Evolutionary conservation across 345 rosid species (phyloP).

Genomic region (Lepidium africanum): DNA sequence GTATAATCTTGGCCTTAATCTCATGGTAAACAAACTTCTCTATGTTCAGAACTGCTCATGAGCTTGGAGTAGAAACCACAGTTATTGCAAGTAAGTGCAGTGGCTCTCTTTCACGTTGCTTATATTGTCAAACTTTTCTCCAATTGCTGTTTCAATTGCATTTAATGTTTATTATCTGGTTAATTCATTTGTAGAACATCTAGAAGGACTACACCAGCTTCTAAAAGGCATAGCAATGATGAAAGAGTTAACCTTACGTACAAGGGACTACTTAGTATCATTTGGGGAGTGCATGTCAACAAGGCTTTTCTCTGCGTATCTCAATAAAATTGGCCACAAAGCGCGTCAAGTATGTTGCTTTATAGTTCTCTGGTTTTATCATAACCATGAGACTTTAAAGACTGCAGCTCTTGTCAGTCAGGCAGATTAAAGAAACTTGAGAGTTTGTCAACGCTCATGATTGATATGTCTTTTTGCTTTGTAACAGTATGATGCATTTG

Average conservation of each 20-base stretch:
- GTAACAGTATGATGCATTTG: conserved; percentile 92
- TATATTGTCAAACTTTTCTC: not conserved
- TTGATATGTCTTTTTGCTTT: conserved; percentile 15
- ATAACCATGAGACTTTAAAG: not conserved
- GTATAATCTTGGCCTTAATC: not conserved
- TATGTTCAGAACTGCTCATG: conserved; percentile 28
- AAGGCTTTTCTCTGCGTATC: conserved; percentile 81
- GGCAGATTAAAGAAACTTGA: not conserved
- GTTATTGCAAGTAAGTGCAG: conserved; percentile 18
- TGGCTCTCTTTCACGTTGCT: not conserved
- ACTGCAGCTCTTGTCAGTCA: not conserved
- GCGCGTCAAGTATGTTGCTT: conserved; percentile 63
- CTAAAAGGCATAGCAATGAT: conserved; percentile 86
- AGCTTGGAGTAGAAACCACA: conserved; percentile 26
- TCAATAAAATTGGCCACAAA: conserved; percentile 65
- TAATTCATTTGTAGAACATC: conserved; percentile 41
- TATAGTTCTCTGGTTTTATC: not conserved
- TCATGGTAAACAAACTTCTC: not conserved
- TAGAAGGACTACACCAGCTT: conserved; percentile 77
- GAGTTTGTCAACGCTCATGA: not conserved
- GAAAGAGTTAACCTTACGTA: conserved; percentile 85
- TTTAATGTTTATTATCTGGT: not conserved
- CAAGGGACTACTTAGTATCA: conserved; percentile 82
- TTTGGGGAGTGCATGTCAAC: conserved; percentile 98
- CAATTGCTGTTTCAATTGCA: not conserved